Evolutionary conservation across 2,329 filamentous ascomycete genomes (phyloP).

Genomic region (Tolypocladium pustulatum): DNA sequence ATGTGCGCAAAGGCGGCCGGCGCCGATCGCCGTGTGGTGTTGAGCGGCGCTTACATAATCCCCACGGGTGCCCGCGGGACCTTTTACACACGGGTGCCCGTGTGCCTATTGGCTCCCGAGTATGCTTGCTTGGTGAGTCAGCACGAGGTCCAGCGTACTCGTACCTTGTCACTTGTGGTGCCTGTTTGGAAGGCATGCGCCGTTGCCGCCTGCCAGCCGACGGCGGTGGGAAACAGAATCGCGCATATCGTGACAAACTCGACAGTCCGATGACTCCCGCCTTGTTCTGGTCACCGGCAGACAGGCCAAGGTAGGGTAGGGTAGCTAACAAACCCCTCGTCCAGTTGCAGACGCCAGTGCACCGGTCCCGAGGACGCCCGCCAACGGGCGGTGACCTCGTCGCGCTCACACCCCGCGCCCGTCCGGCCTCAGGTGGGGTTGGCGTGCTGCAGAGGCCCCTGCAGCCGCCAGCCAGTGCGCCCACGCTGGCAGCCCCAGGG

Average conservation of each 20-base stretch:
- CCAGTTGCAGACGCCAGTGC: neutral
- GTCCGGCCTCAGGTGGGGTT: neutral
- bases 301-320: neutral
- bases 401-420: neutral
- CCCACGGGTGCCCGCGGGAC: too few species aligned
- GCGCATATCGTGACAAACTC: neutral
- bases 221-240: too few species aligned
- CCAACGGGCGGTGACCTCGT: neutral
- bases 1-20: too few species aligned
- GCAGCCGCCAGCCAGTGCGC: neutral
- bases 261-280: neutral
- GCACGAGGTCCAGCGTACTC: neutral
- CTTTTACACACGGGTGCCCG: too few species aligned
- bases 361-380: neutral
- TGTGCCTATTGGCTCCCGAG: too few species aligned
- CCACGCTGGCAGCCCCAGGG: neutral
- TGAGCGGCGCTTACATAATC: too few species aligned
- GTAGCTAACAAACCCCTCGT: neutral
- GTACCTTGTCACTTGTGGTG: neutral
- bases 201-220: conserved; percentile 1
- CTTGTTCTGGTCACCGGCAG: neutral
- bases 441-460: neutral
- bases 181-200: conserved; percentile 2
- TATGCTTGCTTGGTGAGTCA: neutral
- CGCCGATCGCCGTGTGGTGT: too few species aligned